A percentile compares a stretch with the other conserved stretches of the same genome.
Conservation (phyloP, 257 asterid genomes). For the Rhazya stricta region DNA sequence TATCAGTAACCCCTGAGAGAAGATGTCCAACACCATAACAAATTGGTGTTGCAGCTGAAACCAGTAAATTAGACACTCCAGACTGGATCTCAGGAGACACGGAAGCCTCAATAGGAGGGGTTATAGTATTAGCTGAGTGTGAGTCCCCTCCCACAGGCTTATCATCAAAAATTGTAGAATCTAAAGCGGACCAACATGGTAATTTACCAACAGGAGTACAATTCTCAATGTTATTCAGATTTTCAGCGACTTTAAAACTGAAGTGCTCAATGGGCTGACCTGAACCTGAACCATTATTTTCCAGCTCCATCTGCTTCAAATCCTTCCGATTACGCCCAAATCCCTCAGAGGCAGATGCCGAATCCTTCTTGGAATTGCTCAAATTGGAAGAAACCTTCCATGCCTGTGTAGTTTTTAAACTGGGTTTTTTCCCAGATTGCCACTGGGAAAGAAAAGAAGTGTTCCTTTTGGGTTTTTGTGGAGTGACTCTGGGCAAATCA, state of each 20-base stretch:
- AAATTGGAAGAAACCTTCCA: slow-evolving; percentile 29
- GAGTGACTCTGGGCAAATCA: slow-evolving; percentile 27
- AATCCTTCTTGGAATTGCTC: slow-evolving; percentile 19
- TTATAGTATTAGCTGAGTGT: slow-evolving; percentile 25
- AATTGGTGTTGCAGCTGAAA: slow-evolving; percentile 55
- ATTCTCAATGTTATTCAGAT: slow-evolving; percentile 22
- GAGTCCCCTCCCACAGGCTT: slow-evolving; percentile 22
- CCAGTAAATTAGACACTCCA: slow-evolving; percentile 34
- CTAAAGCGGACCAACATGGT: slow-evolving; percentile 19
- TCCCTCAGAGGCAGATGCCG: slow-evolving; percentile 25
- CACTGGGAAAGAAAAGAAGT: slow-evolving; percentile 16
- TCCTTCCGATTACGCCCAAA: slow-evolving; percentile 9
- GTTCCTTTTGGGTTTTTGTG: slow-evolving; percentile 28
- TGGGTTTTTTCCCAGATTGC: slow-evolving; percentile 26
- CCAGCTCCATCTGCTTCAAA: slow-evolving; percentile 21
- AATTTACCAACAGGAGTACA: slow-evolving; percentile 42
- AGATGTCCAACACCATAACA: slow-evolving; percentile 82
- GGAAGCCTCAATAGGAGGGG: slow-evolving; percentile 85
- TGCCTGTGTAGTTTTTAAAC: slow-evolving; percentile 22
- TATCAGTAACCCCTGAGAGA: slow-evolving; percentile 69
- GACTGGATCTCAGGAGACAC: slow-evolving; percentile 76
- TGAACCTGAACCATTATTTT: slow-evolving; percentile 16
- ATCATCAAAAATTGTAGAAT: slow-evolving; percentile 22
- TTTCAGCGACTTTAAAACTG: slow-evolving; percentile 15
- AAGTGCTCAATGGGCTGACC: slow-evolving; percentile 32